A percentile compares a stretch with the other conserved stretches of the same genome.
Evolutionary conservation across 2,329 filamentous ascomycete species (phyloP).

Genomic region (Dothiorella sarmentorum): DNA sequence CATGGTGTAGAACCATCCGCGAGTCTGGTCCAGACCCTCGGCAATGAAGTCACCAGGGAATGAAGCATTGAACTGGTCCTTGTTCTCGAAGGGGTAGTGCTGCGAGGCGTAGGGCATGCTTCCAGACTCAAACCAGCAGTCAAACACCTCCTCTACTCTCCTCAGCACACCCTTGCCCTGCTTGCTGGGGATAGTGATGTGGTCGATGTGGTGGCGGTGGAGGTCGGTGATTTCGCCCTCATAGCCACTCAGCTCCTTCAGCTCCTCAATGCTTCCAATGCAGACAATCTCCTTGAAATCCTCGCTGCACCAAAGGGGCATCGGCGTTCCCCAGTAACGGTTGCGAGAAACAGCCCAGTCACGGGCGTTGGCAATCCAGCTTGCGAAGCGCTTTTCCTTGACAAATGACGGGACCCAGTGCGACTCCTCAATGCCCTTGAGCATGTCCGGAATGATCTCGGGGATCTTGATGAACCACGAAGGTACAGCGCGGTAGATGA

Average conservation of each 20-base stretch:
- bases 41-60: constrained; percentile 95
- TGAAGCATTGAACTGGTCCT: constrained; percentile 71
- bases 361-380: constrained; percentile 85
- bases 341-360: constrained; percentile 97
- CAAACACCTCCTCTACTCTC: constrained; percentile 84
- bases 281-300: constrained; percentile 85
- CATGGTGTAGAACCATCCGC: constrained; percentile 96
- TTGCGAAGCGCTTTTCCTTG: constrained; percentile 86
- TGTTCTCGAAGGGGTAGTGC: constrained; percentile 90
- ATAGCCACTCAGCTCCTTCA: constrained; percentile 83
- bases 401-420: constrained; percentile 91
- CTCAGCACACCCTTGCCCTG: constrained; percentile 79
- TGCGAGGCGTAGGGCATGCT: constrained; percentile 91
- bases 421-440: constrained; percentile 83
- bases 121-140: constrained; percentile 96
- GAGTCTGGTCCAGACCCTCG: constrained; percentile 87
- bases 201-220: constrained; percentile 88
- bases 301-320: constrained; percentile 88
- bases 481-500: constrained; percentile 88
- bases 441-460: constrained; percentile 78
- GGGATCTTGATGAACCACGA: constrained; percentile 93
- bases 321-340: constrained; percentile 91
- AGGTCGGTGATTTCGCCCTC: constrained; percentile 78
- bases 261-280: constrained; percentile 77
- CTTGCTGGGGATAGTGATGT: constrained; percentile 90